Base-by-base conservation (phyloP, 148 eudicot genomes). In the Rhododendron williamsianum region DNA sequence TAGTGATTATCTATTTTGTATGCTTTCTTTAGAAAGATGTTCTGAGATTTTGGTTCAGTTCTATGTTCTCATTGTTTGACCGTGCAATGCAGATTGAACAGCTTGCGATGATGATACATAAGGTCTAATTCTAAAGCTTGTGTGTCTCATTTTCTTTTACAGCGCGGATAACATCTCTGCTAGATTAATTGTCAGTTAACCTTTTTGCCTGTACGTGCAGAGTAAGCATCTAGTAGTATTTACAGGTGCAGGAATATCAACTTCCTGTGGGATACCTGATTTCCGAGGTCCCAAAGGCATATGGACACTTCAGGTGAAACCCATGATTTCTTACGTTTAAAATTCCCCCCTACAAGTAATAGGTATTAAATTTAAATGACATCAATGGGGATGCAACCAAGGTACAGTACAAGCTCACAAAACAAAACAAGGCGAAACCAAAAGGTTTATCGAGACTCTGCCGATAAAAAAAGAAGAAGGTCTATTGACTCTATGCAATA, bases 161-260 rank as follows among this genome's bases (percentile, higher is more conserved):
- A 18, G 13, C 19, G 36, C 73, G 12, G 52, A 9, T 27, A 41
- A 0, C 21, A 27, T 83, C 30, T 72, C 19, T 21, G 23, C 25
- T 38, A 19, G 65, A 18, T 72, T 49, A 30, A n/a, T 82, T 82
- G 6, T 65, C 19, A 49, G 30, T 19, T 46, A 45, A 78, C 58
- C 3, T 78, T 78, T 86, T 65, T 27, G 80, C 63, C 41, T 52
- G 76, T 67, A 58, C 80, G 49, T 92, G 93, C 93, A 95, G 98
- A 93, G 98, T 90, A 95, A 94, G 92, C 97, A 95, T 86, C 86
- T 95, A 84, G 98, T 95, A 85, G 96, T 89, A 76, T 94, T 95
- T 86, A 95, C 98, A 19, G 98, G 98, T 85, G 98, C 98, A 45
- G 98, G 98, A 87, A 94, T 95, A 89, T 95, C 98, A 81, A 95